phyloP scores from a whole-genome alignment of 345 rosid species.

The Eucalyptus melliodora region DNA sequence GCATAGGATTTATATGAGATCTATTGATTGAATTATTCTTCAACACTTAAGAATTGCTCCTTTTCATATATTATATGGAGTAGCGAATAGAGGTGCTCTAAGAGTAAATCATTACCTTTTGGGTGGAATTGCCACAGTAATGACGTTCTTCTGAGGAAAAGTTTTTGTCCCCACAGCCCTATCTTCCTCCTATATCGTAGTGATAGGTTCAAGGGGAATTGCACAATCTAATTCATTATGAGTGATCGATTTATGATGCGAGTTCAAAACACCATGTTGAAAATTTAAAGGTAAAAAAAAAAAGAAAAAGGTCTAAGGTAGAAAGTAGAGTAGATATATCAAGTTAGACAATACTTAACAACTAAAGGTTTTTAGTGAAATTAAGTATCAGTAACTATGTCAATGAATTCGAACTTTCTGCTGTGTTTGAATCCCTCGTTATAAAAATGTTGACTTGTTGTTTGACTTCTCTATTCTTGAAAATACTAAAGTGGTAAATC shows the following conservation, averaged over 20 bases:
- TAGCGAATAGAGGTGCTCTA: background rate
- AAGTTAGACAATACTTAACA: accelerated
- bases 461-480: background rate
- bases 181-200: background rate
- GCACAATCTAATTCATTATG: background rate
- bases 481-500: too few relatives aligned
- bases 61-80: background rate
- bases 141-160: background rate
- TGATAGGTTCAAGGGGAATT: background rate
- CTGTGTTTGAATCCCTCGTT: too few relatives aligned
- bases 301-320: accelerated
- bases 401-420: background rate
- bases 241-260: accelerated
- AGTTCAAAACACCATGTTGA: background rate
- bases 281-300: background rate
- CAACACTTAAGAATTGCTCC: background rate
- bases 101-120: background rate
- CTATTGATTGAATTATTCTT: background rate
- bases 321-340: background rate
- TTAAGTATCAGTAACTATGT: background rate
- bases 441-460: background rate
- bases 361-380: background rate
- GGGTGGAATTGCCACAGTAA: background rate
- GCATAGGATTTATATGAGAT: background rate
- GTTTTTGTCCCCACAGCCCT: background rate